Evolutionary conservation across 176 grass and related monocot genomes (phyloP), one percentile per base, ranked within the genome.

Genomic region (Poa pratensis): DNA sequence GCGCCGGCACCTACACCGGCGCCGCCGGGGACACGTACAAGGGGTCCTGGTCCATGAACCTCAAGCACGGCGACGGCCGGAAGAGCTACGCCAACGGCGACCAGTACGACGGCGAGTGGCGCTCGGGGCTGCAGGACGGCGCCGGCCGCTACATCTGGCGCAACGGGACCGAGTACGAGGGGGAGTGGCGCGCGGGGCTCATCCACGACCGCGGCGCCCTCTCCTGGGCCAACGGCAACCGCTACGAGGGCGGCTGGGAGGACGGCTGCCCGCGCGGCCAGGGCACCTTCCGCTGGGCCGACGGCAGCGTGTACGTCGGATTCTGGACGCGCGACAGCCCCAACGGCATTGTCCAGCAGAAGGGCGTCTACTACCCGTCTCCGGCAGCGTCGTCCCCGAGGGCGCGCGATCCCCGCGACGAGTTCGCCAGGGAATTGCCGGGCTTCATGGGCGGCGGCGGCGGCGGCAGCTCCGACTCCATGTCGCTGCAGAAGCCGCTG

Each of bases 71-170:
- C 18, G 7, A 43, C 30, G 95, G 95, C 62, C 82, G 46, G 18
- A 98, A 98, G 87, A 90, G 82, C 76, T 95, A 95, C 85, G 89
- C 93, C 80, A 98, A 93, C 75, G 95, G 95, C 10, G 95, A 98
- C 72, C 90, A 93, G 22, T 98, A 98, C 84, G 95, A 98, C 55
- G 95, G 95, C 73, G 87, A 95, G 35, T 98, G 95, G 95, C 89
- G 86, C 58, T 79, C 85, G 1, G 95, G 93, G 5, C 78, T 95
- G 17, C 93, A 92, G 70, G 91, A 98, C 83, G 93, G 95, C 10
- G 22, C 73, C 12, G 95, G 95, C 3, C 87, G 90, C 48, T 98
- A 98, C 88, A 72, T 90, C 28, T 95, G 93, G 95, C 88, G 90
- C 75, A 93, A 98, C 81, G 93, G 95, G 79, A 95, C 88, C 76